Evolutionary conservation across 2,329 filamentous ascomycete species (phyloP), one percentile per base, ranked within the genome.

Genomic region (Colletotrichum sp.): DNA sequence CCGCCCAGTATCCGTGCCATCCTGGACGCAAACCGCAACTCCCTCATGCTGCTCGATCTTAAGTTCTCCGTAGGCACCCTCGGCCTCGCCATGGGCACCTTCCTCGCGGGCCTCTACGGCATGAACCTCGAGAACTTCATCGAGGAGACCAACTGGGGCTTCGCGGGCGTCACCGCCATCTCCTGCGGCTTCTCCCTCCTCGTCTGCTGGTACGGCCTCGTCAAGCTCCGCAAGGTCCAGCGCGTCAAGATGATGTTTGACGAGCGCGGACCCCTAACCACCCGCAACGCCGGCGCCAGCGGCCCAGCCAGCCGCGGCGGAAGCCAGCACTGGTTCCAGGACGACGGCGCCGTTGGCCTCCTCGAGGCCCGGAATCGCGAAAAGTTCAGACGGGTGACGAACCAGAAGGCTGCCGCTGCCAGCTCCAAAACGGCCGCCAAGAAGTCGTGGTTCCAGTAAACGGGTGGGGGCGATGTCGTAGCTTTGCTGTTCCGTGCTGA

Each of bases 51-150:
- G 22, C 91, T 99, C 36, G 97, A 99, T 78, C 93, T 99, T 80
- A 98, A 98, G 83, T 98, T 99, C 87, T 97, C 95, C 82, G 96
- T 99, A 76, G 95, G 96, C 73, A 99, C 97, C 1, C 91, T 99
- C 6, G 96, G 96, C n/a, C 92, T 99, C 64, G 96, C 95, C 71
- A 95, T 96, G 83, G 97, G 97, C 71, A 98, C 97, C 66, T 98
- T 99, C 83, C 91, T 98, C 81, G 98, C 97, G 11, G 96, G 96
- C n/a, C 92, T 99, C n/a, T 99, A 99, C 89, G 97, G 97, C 80
- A 99, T 99, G 96, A 99, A 99, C 87, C 88, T 99, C 78, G 98
- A 98, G 83, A 99, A 99, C 86, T 99, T 98, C 85, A 95, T 99
- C 80, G 97, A 99, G 87, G 96, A 99, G 83, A 96, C 95, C 2